Conservation (phyloP, 2,329 filamentous ascomycete genomes). For the Ceratocystis variospora region DNA sequence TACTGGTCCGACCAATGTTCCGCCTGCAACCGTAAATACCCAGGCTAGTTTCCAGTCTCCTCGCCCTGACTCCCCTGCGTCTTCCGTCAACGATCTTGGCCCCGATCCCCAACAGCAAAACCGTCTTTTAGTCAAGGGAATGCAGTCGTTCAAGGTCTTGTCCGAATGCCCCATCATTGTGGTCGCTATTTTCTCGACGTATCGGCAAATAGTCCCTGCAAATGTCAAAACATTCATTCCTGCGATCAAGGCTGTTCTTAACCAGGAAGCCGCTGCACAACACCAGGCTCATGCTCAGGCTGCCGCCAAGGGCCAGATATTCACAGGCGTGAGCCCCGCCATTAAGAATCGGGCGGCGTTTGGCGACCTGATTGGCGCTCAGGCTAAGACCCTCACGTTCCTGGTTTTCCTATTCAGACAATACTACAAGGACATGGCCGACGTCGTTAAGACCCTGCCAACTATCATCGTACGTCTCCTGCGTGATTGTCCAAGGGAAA, state of each 20-base stretch:
- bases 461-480: constrained; percentile 81
- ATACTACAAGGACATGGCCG: constrained; percentile 71
- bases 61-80: constrained; percentile 76
- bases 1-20: constrained; percentile 37
- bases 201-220: constrained; percentile 60
- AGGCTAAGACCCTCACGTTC: constrained; percentile 99
- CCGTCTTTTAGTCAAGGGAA: constrained; percentile 73
- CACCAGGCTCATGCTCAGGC: constrained; percentile 83
- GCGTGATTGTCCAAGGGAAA: constrained; percentile 88
- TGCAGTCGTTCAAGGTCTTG: constrained; percentile 98
- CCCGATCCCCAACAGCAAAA: constrained; percentile 68
- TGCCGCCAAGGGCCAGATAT: constrained; percentile 61
- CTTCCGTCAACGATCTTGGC: constrained; percentile 66
- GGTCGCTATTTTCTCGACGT: constrained; percentile 92
- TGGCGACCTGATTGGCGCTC: constrained; percentile 92
- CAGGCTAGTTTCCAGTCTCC: constrained; percentile 72
- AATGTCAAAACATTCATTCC: constrained; percentile 91
- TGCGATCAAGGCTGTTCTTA: constrained; percentile 77
- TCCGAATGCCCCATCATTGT: constrained; percentile 98
- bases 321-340: constrained; percentile 81
- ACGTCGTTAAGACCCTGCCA: constrained; percentile 75
- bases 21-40: constrained; percentile 45
- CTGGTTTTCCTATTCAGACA: constrained; percentile 82
- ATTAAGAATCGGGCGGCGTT: constrained; percentile 92
- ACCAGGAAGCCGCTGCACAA: constrained; percentile 83